Percentiles rank a stretch among this genome's conserved stretches.
These are phyloP conservation scores for Boletus hoseneyae DNA, from an alignment of 1,284 basidiomycete species.

Conservation along the genomic window DNA sequence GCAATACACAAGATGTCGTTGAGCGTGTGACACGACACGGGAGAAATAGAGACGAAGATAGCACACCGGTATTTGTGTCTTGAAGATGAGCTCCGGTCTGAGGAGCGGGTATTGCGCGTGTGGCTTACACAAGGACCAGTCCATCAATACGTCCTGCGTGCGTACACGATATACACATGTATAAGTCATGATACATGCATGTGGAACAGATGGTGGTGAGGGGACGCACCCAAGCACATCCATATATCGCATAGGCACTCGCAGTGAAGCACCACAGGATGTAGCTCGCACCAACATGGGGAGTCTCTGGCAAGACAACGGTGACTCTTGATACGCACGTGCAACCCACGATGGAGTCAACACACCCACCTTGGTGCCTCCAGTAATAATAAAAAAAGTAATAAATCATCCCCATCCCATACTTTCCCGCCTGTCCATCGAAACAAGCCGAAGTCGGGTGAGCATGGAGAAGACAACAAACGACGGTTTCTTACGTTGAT, in stretches of 20 bases:
- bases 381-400: conserved; percentile 72
- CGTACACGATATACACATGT: neutral
- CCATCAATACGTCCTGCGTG: conserved; percentile 69
- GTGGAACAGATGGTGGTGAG: neutral
- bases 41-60: neutral
- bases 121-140: conserved; percentile 75
- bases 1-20: neutral
- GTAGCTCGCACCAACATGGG: conserved; percentile 48
- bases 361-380: conserved; percentile 68
- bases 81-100: conserved; percentile 72
- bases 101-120: conserved; percentile 61
- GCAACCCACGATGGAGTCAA: conserved; percentile 12
- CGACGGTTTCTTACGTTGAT: conserved; percentile 63
- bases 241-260: conserved; percentile 66
- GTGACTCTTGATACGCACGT: too few relatives aligned
- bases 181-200: neutral
- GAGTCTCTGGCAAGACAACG: conserved; percentile 14
- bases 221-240: conserved; percentile 70
- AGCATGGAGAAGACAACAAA: neutral
- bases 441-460: neutral
- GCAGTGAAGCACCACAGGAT: conserved; percentile 65
- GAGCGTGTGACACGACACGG: neutral
- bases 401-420: conserved; percentile 60
- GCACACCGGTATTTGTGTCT: conserved; percentile 55
- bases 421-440: conserved; percentile 71